phyloP scores from a whole-genome alignment of 495 filamentous ascomycete species.

The Penicillium goetzii region DNA sequence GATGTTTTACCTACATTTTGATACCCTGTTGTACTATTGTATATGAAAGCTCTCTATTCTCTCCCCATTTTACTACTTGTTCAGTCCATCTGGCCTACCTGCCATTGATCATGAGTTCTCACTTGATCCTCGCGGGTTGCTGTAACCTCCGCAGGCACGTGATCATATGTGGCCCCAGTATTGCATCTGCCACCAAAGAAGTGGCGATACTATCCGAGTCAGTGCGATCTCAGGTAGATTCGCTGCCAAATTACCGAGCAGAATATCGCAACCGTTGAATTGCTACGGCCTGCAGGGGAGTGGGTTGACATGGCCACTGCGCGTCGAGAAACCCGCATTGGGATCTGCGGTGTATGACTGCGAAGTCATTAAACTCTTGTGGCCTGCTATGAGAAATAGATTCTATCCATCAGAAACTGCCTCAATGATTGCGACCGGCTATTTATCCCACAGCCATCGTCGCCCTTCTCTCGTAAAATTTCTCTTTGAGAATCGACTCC shows the following conservation, averaged over 20 bases:
- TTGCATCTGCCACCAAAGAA: not conserved
- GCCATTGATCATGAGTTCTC: not conserved
- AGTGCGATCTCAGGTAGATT: not conserved
- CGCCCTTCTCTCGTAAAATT: not conserved
- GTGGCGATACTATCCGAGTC: not conserved
- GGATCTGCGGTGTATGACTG: not conserved
- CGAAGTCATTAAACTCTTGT: not conserved
- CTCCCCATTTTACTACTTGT: not conserved
- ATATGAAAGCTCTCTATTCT: conserved; percentile 9
- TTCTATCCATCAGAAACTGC: not conserved
- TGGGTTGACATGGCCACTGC: not conserved
- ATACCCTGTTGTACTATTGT: conserved; percentile 25
- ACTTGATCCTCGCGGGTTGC: not conserved
- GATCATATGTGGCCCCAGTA: not conserved
- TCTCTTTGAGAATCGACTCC: not conserved
- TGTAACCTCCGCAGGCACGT: not conserved
- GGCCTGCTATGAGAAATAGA: not conserved
- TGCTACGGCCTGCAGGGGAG: not conserved
- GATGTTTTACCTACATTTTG: conserved; percentile 9
- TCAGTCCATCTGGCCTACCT: not conserved
- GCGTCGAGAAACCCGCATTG: not conserved
- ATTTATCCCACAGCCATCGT: not conserved
- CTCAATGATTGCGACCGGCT: not conserved
- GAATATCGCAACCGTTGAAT: not conserved
- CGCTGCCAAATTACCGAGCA: not conserved